Evolutionary conservation across 148 eudicot species (phyloP), one percentile per base, ranked within the genome.

Genomic region (Talinum fruticosum): DNA sequence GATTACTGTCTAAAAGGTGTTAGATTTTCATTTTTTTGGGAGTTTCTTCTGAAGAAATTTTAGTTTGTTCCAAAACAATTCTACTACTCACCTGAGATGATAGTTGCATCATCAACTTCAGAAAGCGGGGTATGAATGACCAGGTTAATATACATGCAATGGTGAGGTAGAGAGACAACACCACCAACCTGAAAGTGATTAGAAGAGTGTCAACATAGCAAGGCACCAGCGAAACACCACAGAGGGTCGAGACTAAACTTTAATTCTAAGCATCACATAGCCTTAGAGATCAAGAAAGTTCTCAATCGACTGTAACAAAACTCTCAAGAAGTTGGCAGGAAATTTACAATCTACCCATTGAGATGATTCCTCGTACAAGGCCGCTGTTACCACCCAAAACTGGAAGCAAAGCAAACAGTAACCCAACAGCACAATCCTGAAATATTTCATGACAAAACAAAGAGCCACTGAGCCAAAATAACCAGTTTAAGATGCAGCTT

Each of bases 381-480:
- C 98, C 99, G 75, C 93, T 85, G 72, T 86, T 91, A 74, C 99
- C 99, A 75, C 99, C 99, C 84, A 96, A 81, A 81, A 96, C 93
- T 47, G 99, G 99, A 70, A 96, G 95, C 88, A 96, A 82, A 71
- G 99, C 99, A 87, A 96, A 96, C 69, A 96, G 82, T 83, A 96
- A 90, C 74, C 99, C 99, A 73, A 96, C 99, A 68, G 99, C 99
- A 85, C 99, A 96, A 79, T 96, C 99, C 99, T 96, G 88, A 84
- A 85, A 83, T 70, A 96, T 64, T 45, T 66, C 78, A 82, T 23
- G 61, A 30, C 33, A 61, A 74, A 79, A 67, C 54, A 68, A 82
- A 67, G 65, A 73, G 54, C 54, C 37, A 62, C 36, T 66, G 70
- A 13, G 35, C 10, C 76, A 66, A 66, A 74, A 12, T 61, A 73